Conservation (phyloP, 331 rosid genomes). For the Phaseolus coccineus region DNA sequence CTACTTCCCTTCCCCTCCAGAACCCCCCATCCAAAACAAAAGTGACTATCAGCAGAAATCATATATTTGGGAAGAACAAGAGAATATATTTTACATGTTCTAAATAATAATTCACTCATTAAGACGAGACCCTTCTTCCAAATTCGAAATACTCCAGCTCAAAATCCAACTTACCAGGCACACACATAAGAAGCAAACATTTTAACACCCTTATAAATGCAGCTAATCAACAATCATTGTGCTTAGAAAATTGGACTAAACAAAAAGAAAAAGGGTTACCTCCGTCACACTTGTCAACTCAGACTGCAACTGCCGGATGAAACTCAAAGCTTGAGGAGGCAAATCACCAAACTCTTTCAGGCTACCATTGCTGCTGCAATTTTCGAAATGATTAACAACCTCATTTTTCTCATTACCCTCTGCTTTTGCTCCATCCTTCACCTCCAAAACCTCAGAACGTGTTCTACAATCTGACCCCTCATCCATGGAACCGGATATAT, state of each 20-base stretch:
- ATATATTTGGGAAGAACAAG: not conserved
- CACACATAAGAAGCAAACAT: not conserved
- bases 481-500: conserved; percentile 52
- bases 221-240: not conserved
- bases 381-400: conserved; percentile 55
- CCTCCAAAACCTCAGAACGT: conserved; percentile 43
- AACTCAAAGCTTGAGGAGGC: conserved; percentile 78
- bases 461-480: conserved; percentile 40
- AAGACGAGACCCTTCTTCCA: conserved; percentile 26
- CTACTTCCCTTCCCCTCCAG: not conserved
- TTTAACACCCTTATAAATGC: conserved; percentile 22
- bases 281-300: conserved; percentile 65
- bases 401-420: conserved; percentile 36
- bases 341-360: conserved; percentile 63
- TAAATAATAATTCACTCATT: not conserved
- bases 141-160: conserved; percentile 21
- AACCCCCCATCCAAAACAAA: conserved; percentile 2
- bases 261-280: conserved; percentile 51
- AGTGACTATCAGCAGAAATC: not conserved
- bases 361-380: conserved; percentile 31
- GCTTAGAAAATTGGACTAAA: conserved; percentile 9
- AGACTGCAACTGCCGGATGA: conserved; percentile 75
- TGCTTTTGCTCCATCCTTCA: conserved; percentile 42
- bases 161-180: not conserved
- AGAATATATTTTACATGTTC: conserved; percentile 7